Percentiles rank a stretch among this genome's conserved stretches.
Conservation (phyloP, 2,329 filamentous ascomycete genomes). For the Aspergillus transmontanensis region DNA sequence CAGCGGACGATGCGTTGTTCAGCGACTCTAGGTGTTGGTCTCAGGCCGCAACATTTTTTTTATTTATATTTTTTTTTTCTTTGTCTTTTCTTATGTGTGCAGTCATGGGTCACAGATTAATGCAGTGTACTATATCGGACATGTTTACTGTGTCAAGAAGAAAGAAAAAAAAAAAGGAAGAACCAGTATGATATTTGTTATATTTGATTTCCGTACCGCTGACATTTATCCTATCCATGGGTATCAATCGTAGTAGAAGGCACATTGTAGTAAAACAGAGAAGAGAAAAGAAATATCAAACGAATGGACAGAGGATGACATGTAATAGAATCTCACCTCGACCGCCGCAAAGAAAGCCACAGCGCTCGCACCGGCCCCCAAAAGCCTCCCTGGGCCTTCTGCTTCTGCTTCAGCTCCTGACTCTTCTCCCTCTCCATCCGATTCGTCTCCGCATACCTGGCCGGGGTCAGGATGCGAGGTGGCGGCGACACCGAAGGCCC, state of each 20-base stretch:
- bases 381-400: not conserved
- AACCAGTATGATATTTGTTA: not conserved
- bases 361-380: conserved; percentile 8
- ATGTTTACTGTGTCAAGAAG: not conserved
- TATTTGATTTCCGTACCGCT: not conserved
- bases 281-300: not conserved
- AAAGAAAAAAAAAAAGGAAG: not conserved
- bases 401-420: not conserved
- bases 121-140: conserved; percentile 1
- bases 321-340: not conserved
- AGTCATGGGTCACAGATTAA: not conserved
- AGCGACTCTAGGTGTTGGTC: not conserved
- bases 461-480: conserved; percentile 16
- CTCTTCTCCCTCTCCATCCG: not conserved
- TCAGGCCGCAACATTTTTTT: not conserved
- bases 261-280: not conserved
- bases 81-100: conserved; percentile 1
- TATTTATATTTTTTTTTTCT: not conserved
- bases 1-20: not conserved
- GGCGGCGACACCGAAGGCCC: conserved; percentile 12
- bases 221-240: not conserved
- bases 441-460: conserved; percentile 14
- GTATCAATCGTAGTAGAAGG: not conserved
- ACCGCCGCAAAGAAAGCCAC: conserved; percentile 12
- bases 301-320: not conserved